These are phyloP conservation scores for Trichosporon ovoides DNA, from an alignment of 1,284 basidiomycete species.

Conservation along the genomic window DNA sequence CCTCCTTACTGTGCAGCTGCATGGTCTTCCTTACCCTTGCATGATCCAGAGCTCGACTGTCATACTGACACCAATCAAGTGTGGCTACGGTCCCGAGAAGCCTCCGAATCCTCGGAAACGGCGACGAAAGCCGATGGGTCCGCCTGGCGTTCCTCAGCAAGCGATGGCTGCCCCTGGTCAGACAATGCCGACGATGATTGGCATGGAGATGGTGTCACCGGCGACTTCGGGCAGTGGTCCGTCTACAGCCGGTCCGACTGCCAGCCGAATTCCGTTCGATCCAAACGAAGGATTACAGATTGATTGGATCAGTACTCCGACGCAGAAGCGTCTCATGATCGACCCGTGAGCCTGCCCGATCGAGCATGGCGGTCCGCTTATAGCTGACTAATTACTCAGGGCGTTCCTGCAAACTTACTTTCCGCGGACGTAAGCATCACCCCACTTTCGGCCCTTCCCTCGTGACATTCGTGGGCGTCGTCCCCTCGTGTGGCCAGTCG, in stretches of 20 bases:
- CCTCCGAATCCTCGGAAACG: constrained; percentile 19
- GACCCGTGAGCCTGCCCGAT: constrained; percentile 20
- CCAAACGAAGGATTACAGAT: constrained; percentile 5
- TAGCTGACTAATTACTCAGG: background rate
- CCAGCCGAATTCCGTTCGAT: background rate
- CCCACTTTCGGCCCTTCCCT: background rate
- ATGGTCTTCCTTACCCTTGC: too few relatives aligned
- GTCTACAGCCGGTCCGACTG: too few relatives aligned
- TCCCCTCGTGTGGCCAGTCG: too few relatives aligned
- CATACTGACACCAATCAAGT: too few relatives aligned
- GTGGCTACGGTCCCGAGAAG: constrained; percentile 20
- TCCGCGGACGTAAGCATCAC: constrained; percentile 3
- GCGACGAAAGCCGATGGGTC: background rate
- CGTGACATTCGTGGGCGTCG: too few relatives aligned
- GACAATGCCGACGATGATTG: background rate
- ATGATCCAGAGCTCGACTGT: too few relatives aligned
- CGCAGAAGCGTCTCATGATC: constrained; percentile 26
- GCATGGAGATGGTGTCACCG: background rate
- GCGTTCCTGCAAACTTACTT: constrained; percentile 8
- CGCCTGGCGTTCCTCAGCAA: background rate
- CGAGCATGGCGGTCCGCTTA: background rate
- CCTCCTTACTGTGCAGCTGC: too few relatives aligned
- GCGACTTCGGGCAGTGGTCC: constrained; percentile 1
- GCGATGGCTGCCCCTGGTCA: background rate
- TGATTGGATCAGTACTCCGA: constrained; percentile 18